Conservation (phyloP, 1,284 basidiomycete species). For the Sporisorium exsertum region DNA sequence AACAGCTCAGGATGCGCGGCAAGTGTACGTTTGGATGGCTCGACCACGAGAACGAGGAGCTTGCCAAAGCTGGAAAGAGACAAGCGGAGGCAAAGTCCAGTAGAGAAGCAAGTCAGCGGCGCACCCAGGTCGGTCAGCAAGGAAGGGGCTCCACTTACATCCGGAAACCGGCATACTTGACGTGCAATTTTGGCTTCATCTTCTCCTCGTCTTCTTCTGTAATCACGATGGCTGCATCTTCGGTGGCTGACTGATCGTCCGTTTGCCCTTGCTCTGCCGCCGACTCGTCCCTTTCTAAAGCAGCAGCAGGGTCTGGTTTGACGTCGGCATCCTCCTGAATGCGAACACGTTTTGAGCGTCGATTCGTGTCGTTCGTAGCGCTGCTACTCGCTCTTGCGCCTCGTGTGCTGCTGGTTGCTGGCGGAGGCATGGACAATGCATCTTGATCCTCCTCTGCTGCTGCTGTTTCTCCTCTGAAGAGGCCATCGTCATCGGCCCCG, state of each 20-base stretch:
- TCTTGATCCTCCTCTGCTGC: conserved; percentile 11
- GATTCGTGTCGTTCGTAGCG: neutral
- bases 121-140: neutral
- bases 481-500: conserved; percentile 19
- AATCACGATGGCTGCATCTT: conserved; percentile 31
- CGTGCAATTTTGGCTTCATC: conserved; percentile 49
- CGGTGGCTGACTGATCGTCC: conserved; percentile 1
- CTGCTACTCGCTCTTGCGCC: conserved; percentile 17
- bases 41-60: conserved; percentile 59
- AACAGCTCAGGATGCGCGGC: conserved; percentile 52
- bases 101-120: conserved; percentile 1
- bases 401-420: conserved; percentile 20
- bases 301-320: conserved; percentile 23
- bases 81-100: neutral
- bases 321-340: conserved; percentile 29
- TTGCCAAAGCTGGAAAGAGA: conserved; percentile 53
- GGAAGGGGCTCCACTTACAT: conserved; percentile 27
- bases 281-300: conserved; percentile 1
- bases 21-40: conserved; percentile 49
- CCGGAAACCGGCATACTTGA: conserved; percentile 53
- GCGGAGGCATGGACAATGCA: conserved; percentile 31
- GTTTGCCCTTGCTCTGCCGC: conserved; percentile 3
- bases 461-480: conserved; percentile 21
- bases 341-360: conserved; percentile 43
- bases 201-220: conserved; percentile 54